phyloP scores from a whole-genome alignment of 2,329 filamentous ascomycete species.

The Botryosphaeria dothidea region DNA sequence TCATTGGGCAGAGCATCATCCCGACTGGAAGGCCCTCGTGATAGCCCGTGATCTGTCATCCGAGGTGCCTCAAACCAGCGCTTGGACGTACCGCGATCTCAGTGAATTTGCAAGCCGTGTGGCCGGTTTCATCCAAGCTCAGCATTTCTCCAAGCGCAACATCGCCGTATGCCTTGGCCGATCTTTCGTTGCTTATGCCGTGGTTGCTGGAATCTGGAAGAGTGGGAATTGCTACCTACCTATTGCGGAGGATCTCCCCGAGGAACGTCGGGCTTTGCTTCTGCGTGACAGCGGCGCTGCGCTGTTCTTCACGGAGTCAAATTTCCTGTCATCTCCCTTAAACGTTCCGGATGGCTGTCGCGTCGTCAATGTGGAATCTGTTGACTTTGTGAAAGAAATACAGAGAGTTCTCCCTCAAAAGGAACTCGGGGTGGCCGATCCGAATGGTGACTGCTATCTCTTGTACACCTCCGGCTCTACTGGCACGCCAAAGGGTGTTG shows the following conservation, averaged over 20 bases:
- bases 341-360: constrained; percentile 11
- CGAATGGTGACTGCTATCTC: constrained; percentile 75
- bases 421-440: too few relatives aligned
- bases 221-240: constrained; percentile 39
- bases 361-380: constrained; percentile 18
- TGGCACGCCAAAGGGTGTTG: constrained; percentile 96
- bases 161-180: too few relatives aligned
- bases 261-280: constrained; percentile 36
- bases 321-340: constrained; percentile 8
- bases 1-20: constrained; percentile 11
- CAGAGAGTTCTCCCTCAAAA: too few relatives aligned
- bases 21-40: constrained; percentile 37
- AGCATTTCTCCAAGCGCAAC: too few relatives aligned
- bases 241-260: constrained; percentile 33
- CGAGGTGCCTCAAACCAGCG: constrained; percentile 19
- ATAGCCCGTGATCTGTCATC: constrained; percentile 32
- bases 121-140: too few relatives aligned
- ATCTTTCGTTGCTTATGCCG: constrained; percentile 36
- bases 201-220: constrained; percentile 38
- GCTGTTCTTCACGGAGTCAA: constrained; percentile 25
- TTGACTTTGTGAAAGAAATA: constrained; percentile 22
- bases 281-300: constrained; percentile 34
- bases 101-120: too few relatives aligned
- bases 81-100: constrained; percentile 35
- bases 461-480: constrained; percentile 98